Evolutionary conservation across 345 rosid species (phyloP).

Genomic region (Passiflora organensis): DNA sequence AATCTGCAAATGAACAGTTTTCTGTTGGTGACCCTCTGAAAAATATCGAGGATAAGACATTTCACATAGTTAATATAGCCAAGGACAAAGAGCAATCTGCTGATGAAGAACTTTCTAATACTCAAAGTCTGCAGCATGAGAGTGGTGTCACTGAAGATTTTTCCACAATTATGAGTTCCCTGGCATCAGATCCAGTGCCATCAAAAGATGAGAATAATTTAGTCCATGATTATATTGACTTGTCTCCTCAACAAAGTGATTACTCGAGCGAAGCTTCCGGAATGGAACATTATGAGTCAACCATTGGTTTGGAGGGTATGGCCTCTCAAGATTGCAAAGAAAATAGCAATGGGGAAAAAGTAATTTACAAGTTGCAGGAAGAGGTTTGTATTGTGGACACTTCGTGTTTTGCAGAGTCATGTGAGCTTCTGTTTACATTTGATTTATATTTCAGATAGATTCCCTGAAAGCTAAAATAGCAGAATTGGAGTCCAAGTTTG

Average conservation of each 20-base stretch:
- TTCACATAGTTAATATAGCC: conserved; percentile 17
- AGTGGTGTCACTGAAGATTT: conserved; percentile 25
- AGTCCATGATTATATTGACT: conserved; percentile 20
- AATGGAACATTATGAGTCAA: conserved; percentile 17
- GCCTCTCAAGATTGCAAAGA: conserved; percentile 22
- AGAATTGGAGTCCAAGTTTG: conserved; percentile 45
- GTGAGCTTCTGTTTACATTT: not conserved
- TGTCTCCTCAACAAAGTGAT: conserved; percentile 21
- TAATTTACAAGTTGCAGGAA: conserved; percentile 43
- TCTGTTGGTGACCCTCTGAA: conserved; percentile 21
- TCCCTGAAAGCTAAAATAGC: conserved; percentile 60
- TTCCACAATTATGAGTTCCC: conserved; percentile 19
- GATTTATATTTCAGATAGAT: conserved; percentile 46
- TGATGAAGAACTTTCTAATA: conserved; percentile 21
- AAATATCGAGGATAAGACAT: conserved; percentile 26
- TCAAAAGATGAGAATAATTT: conserved; percentile 30
- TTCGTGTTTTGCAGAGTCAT: conserved; percentile 1
- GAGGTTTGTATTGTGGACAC: conserved; percentile 43
- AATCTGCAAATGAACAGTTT: conserved; percentile 27
- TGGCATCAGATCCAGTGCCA: conserved; percentile 25
- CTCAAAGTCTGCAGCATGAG: conserved; percentile 19
- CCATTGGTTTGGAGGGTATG: conserved; percentile 26
- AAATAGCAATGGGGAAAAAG: conserved; percentile 28
- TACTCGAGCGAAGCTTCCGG: conserved; percentile 27
- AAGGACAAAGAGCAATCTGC: no score